Evolutionary conservation across 2,329 filamentous ascomycete genomes (phyloP), one percentile per base, ranked within the genome.

Genomic region (Drechslera avenae): DNA sequence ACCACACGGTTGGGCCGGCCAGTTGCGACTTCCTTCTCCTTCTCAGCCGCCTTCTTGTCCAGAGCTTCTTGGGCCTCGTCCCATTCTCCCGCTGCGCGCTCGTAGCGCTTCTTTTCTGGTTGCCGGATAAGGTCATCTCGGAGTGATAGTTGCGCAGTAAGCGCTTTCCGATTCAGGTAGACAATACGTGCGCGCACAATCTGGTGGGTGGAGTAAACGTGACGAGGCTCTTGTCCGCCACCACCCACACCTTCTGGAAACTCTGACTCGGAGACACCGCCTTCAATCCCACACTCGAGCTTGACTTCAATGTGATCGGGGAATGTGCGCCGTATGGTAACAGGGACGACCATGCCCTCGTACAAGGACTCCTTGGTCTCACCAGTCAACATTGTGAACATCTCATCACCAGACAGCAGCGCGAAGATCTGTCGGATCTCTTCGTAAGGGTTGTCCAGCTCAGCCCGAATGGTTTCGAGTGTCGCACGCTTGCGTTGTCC

Each of bases 361-460:
- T 85, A 84, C 8, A 99, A 79, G 0, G 91, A 90, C 1, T 94
- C 88, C 52, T 84, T 81, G 0, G 91, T 97, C 75, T 99, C 94
- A 51, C 93, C 94, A 3, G 94, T 97, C 47, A 97, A 86, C 87
- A 97, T 97, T 32, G 91, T 94, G 74, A 97, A 99, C 52, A 96
- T 85, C 61, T 96, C 90, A 17, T 92, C 87, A 0, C 86, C 81
- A 19, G 79, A 79, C 33, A 96, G 78, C 42, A 82, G 76, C 36
- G 83, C 82, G 69, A 95, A 97, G 57, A 87, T 86, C 63, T 90
- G 88, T 37, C 94, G 86, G 48, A 99, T 81, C 73, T 99, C 94
- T 75, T 99, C 94, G 71, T 96, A 99, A 0, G 94, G 92, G 16
- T 88, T 87, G 66, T 94, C 89, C 42, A 99, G 79, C 74, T 99